Evolutionary conservation across 441 rosid species (phyloP), one percentile per base, ranked within the genome.

Genomic region (Adansonia gregorii): DNA sequence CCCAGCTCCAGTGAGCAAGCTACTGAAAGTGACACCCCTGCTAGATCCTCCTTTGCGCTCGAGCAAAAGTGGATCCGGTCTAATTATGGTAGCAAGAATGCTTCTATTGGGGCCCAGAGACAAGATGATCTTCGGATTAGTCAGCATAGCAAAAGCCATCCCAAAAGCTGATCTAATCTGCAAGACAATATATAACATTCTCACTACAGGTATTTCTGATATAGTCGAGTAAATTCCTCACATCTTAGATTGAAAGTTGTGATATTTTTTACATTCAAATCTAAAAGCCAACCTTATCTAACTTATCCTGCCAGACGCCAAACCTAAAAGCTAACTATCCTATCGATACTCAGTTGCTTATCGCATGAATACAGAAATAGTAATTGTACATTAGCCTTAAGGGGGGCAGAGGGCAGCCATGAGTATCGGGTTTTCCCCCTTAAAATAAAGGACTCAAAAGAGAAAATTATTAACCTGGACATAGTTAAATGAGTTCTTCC

Each of bases 31-130:
- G 48, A 91, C 80, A 2, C 87, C 92, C 61, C 96, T 92, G 43
- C 85, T 89, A 19, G 78, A 60, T 31, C 98, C 99, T 39, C 98
- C 95, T 84, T 92, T 89, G 49, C 98, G 94, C 76, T 89, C 89
- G 59, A 88, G 76, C 80, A 95, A 80, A 68, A 88, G 66, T 6
- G 91, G 85, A 83, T 70, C 98, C 4, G 94, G 92, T 85, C 96
- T 90, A 82, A 93, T 91, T 84, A 95, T 93, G 43, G 94, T 92
- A n/a, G 98, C 98, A 10, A 93, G 97, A 59, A 95, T 93, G 87
- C 98, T 95, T 82, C 94, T 78, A 81, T 86, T 86, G 22, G 92
- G 89, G 19, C 95, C 96, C 48, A 95, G 85, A 35, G 86, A 65
- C 80, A 79, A 79, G 69, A 93, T 89, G 67, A 80, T 84, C 79